Base-by-base conservation (phyloP, 2,329 filamentous ascomycete species). In the Thielaviopsis populi region DNA sequence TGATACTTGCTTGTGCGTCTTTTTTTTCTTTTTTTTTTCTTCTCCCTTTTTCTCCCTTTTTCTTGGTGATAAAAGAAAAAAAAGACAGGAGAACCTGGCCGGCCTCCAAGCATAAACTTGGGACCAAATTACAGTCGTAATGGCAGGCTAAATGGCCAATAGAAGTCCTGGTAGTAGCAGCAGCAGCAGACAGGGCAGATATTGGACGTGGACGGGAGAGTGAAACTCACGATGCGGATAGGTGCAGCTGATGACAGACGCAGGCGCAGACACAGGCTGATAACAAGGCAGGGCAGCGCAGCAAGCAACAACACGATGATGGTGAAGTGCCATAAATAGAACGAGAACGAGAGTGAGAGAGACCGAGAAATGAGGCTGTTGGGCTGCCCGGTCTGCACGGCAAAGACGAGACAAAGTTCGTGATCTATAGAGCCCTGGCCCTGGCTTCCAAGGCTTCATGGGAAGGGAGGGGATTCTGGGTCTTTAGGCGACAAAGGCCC, bases 91-190 rank as follows among this genome's bases (percentile, higher is more conserved):
- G 53, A 56, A 56, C 53, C 53, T 27, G 53, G 53, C 27, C 53
- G 53, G 53, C 27, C 53, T 30, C 30, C 53, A 56, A 56, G 53
- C 53, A 56, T 56, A 13, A 56, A 56, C 53, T 56, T 56, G 53
- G 53, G 17, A n/a, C 30, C 53, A 56, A 56, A 56, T 56, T 56
- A 56, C 24, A 56, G 53, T 56, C 24, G 53, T 33, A 56, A 8
- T 56, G 19, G 19, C 46, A 13, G 15, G 46, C 46, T 27, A 50
- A 48, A 50, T 50, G 0, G 46, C 5, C 10, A 37, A 37, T 37
- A 37, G 3, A 37, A 6, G 33, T 37, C 1, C 3, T 37, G n/a
- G 6, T 46, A 46, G n/a, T 19, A 19, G 43, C 43, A 19, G 43
- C 43, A 50, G 15, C 46, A 24, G 46, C 10, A 50, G 46, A 50